These are phyloP conservation scores for Purpureocillium takamizusanense DNA, from an alignment of 2,329 filamentous ascomycete species.

Conservation along the genomic window DNA sequence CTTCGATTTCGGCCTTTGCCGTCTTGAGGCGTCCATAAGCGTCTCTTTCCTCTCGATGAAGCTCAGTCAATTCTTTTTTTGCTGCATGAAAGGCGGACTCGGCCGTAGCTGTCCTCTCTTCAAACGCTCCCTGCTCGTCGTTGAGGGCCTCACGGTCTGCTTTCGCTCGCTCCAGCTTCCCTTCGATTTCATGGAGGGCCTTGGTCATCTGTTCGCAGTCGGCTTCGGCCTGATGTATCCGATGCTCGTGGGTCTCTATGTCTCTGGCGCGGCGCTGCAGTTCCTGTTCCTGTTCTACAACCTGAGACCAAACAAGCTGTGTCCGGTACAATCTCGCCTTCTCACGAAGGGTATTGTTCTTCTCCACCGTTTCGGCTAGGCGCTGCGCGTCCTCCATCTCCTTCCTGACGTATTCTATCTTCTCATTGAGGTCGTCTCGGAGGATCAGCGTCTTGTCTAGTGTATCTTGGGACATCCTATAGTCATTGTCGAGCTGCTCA, in stretches of 20 bases:
- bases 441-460: conserved; percentile 53
- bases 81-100: conserved; percentile 44
- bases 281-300: conserved; percentile 61
- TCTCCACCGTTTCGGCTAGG: conserved; percentile 55
- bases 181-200: conserved; percentile 36
- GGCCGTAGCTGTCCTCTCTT: conserved; percentile 32
- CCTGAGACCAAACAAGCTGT: conserved; percentile 81
- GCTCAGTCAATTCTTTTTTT: conserved; percentile 41
- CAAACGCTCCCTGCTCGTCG: conserved; percentile 36
- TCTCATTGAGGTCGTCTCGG: conserved; percentile 24
- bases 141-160: conserved; percentile 30
- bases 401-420: conserved; percentile 25
- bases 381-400: conserved; percentile 50
- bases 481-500: conserved; percentile 86
- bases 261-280: conserved; percentile 26
- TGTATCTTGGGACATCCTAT: conserved; percentile 71
- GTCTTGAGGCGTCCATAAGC: conserved; percentile 50
- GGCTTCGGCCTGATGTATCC: conserved; percentile 17
- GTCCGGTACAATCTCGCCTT: conserved; percentile 49
- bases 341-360: conserved; percentile 55
- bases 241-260: conserved; percentile 13
- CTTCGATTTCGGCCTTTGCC: conserved; percentile 36
- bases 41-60: conserved; percentile 56
- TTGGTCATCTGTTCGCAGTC: conserved; percentile 34
- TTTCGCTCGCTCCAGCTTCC: conserved; percentile 29